These are phyloP conservation scores for Ustilago loliicola DNA, from an alignment of 1,284 basidiomycete species.

Conservation along the genomic window DNA sequence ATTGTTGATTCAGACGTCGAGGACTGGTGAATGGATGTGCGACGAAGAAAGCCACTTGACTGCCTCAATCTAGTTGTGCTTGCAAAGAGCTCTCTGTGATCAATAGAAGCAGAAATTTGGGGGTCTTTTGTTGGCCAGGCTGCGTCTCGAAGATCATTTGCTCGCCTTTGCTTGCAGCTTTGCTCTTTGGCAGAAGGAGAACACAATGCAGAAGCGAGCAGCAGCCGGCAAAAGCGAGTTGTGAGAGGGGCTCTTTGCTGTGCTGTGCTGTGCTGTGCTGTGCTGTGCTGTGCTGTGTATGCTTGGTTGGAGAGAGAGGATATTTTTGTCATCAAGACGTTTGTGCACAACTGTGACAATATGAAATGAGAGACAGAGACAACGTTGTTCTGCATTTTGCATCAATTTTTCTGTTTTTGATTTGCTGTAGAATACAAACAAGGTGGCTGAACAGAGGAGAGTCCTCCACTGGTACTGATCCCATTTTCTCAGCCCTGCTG, in stretches of 20 bases:
- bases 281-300: not conserved
- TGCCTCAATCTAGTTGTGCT: too few relatives aligned
- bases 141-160: not conserved
- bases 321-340: slow-evolving; percentile 21
- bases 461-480: not conserved
- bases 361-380: not conserved
- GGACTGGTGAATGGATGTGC: too few relatives aligned
- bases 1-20: too few relatives aligned
- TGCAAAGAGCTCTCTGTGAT: too few relatives aligned
- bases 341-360: slow-evolving; percentile 3
- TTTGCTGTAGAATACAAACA: slow-evolving; percentile 6
- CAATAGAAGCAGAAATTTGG: too few relatives aligned
- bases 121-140: not conserved
- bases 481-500: not conserved
- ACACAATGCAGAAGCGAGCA: not conserved
- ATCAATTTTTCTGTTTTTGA: slow-evolving; percentile 8
- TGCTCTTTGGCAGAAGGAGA: not conserved
- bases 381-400: not conserved
- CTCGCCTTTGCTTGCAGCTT: not conserved
- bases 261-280: not conserved
- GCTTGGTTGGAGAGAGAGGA: not conserved
- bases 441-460: not conserved
- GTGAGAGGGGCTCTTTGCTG: too few relatives aligned
- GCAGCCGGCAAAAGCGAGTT: too few relatives aligned
- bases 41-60: too few relatives aligned